Evolutionary conservation across 371 early-diverging fungal species (phyloP).

Genomic region (Dichotomocladium elegans): DNA sequence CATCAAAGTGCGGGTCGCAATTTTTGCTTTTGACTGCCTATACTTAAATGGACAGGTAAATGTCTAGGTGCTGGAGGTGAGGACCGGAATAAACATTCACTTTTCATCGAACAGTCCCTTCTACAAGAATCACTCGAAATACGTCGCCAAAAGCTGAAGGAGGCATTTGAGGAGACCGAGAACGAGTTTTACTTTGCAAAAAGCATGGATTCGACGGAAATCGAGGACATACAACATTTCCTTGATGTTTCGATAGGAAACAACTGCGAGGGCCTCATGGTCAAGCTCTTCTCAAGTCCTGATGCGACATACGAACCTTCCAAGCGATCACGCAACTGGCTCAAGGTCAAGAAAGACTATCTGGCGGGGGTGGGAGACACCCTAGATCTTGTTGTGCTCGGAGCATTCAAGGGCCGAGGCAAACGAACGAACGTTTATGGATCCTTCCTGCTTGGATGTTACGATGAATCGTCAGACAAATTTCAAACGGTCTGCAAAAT

Average conservation of each 20-base stretch:
- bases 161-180: slow-evolving; percentile 76
- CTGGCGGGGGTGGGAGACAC: slow-evolving; percentile 92
- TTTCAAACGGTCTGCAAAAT: slow-evolving; percentile 98
- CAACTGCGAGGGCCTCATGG: slow-evolving; percentile 99
- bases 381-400: slow-evolving; percentile 98
- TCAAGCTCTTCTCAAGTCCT: slow-evolving; percentile 87
- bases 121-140: slow-evolving; percentile 73
- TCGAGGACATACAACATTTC: slow-evolving; percentile 95
- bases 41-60: slow-evolving; percentile 89
- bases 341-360: slow-evolving; percentile 99
- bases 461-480: slow-evolving; percentile 91
- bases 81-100: neutral
- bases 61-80: neutral
- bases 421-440: slow-evolving; percentile 99
- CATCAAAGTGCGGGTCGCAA: slow-evolving; percentile 92
- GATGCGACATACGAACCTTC: slow-evolving; percentile 97
- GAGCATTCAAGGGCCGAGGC: slow-evolving; percentile 96
- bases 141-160: slow-evolving; percentile 76
- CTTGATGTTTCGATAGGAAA: slow-evolving; percentile 86
- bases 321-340: slow-evolving; percentile 98
- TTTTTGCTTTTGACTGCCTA: slow-evolving; percentile 98
- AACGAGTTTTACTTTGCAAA: slow-evolving; percentile 94
- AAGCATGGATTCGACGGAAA: slow-evolving; percentile 72
- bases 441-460: slow-evolving; percentile 96
- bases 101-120: slow-evolving; percentile 53